Conservation (phyloP, 495 filamentous ascomycete species). For the Annulohypoxylon nitens region DNA sequence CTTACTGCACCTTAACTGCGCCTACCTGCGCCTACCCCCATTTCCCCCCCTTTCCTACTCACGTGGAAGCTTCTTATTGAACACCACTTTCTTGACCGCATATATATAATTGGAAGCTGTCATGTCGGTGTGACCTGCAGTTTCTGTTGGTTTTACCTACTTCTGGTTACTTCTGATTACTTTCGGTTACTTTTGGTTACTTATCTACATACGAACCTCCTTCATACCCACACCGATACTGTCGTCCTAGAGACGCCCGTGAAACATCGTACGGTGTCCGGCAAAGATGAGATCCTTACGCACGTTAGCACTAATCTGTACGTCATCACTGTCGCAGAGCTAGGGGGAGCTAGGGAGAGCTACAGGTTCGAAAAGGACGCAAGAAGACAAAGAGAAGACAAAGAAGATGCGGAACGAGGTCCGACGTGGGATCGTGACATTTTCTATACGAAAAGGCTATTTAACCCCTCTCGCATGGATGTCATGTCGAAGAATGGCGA, state of each 20-base stretch:
- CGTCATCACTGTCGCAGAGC: constrained; percentile 10
- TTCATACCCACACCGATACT: constrained; percentile 24
- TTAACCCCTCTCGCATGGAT: constrained; percentile 17
- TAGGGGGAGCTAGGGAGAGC: neutral
- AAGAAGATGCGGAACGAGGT: neutral
- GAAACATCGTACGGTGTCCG: constrained; percentile 16
- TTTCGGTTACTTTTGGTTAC: neutral
- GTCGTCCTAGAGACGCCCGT: constrained; percentile 10
- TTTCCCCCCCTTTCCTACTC: constrained; percentile 19
- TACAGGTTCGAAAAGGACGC: neutral
- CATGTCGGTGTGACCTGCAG: constrained; percentile 33
- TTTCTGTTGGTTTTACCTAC: neutral
- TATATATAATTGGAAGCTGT: constrained; percentile 25
- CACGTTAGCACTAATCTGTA: constrained; percentile 10
- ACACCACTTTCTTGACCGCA: constrained; percentile 41
- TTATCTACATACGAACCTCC: constrained; percentile 10
- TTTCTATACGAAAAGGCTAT: neutral
- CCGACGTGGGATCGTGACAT: constrained; percentile 10
- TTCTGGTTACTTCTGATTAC: too few relatives aligned
- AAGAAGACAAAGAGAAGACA: neutral
- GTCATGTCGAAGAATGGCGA: constrained; percentile 11
- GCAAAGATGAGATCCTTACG: constrained; percentile 25
- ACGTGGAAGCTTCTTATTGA: constrained; percentile 48
- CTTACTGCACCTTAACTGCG: constrained; percentile 7
- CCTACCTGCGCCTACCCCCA: constrained; percentile 1